Base-by-base conservation (phyloP, 441 rosid species). In the Viola pubescens region DNA sequence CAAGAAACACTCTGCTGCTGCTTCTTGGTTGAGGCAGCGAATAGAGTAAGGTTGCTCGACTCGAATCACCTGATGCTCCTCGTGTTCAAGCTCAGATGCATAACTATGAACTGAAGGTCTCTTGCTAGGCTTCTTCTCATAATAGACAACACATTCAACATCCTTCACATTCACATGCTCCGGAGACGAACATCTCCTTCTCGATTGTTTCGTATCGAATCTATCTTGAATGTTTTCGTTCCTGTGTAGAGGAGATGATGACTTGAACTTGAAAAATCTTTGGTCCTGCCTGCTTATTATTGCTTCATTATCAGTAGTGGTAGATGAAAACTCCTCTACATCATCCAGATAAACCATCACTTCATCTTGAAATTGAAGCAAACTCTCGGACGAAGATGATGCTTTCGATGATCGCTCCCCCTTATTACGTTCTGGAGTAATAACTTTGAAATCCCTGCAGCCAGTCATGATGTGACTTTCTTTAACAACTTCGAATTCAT, bases 231-330 rank as follows among this genome's bases (percentile, higher is more conserved):
- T 4, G 0, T 43, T 52, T 52, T 40, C 67, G 53, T 5, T 48
- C 16, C 53, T 62, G 2, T 64, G 54, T 45, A 64, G 5, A 19
- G 52, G 5, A 16, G 63, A 65, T 19, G 63, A 64, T 14, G 70
- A 70, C 62, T 47, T 76, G 84, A 91, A 86, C 79, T 80, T 86
- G 75, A 88, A 85, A 37, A 77, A 51, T 46, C 91, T 78, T 47
- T 76, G 81, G 53, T 92, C 91, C 69, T 76, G 83, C 37, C 37
- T 54, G 60, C 61, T 62, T 60, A 52, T 16, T 16, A 16, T 16
- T 16, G 19, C 19, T 16, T 16, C 76, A 45, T 76, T 70, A 43
- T 61, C 63, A 7, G 48, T 6, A 16, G 19, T 38, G n/a, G 77
- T 52, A 51, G 74, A 73, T 49, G 54, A 68, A 50, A 82, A 56